A percentile compares a stretch with the other conserved stretches of the same genome.
Conservation (phyloP, 2,329 filamentous ascomycete genomes). For the Venturia asperata region DNA sequence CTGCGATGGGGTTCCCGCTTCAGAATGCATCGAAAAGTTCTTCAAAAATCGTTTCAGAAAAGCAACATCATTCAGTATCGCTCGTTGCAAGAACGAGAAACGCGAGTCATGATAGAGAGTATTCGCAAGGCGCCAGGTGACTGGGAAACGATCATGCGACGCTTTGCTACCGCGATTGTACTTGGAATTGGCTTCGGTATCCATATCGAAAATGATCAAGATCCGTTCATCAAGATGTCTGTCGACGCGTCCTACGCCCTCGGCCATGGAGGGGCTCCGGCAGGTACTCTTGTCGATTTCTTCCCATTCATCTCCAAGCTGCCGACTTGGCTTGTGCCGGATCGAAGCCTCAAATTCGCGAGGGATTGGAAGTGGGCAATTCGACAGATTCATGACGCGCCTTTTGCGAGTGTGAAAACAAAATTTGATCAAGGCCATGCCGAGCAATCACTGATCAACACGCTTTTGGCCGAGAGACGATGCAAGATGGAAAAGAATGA, state of each 20-base stretch:
- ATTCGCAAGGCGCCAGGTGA: slow-evolving; percentile 29
- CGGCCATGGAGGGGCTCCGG: slow-evolving; percentile 28
- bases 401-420: slow-evolving; percentile 29
- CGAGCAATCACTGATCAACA: slow-evolving; percentile 29
- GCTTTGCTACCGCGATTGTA: slow-evolving; percentile 38
- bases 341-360: slow-evolving; percentile 25
- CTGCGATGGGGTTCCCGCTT: slow-evolving; percentile 39
- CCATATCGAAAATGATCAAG: slow-evolving; percentile 31
- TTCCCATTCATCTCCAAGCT: slow-evolving; percentile 37
- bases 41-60: slow-evolving; percentile 40
- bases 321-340: slow-evolving; percentile 25
- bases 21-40: slow-evolving; percentile 39
- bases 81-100: slow-evolving; percentile 30
- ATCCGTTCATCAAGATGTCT: slow-evolving; percentile 39
- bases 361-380: slow-evolving; percentile 30
- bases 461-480: slow-evolving; percentile 26
- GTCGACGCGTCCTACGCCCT: slow-evolving; percentile 26
- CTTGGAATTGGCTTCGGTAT: slow-evolving; percentile 42
- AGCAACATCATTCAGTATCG: slow-evolving; percentile 32
- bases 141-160: slow-evolving; percentile 35
- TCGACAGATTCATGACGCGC: slow-evolving; percentile 39
- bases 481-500: slow-evolving; percentile 27
- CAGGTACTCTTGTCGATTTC: slow-evolving; percentile 40
- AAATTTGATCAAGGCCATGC: slow-evolving; percentile 31
- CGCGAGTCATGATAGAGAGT: slow-evolving; percentile 27